Conservation (phyloP, 2,329 filamentous ascomycete genomes). For the Neurospora sp. region DNA sequence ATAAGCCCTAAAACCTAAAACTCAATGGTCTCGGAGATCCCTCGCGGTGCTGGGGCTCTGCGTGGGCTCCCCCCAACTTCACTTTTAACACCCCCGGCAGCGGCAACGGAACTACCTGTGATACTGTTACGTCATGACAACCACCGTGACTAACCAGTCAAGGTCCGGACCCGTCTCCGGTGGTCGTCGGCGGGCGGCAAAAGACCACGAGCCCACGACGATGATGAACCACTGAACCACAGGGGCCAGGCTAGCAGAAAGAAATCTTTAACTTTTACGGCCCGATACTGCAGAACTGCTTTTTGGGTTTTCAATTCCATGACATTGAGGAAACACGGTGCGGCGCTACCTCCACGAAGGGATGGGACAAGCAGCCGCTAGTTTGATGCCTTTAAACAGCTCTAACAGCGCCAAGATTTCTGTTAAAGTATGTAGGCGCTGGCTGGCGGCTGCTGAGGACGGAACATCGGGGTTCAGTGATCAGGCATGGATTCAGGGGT, state of each 20-base stretch:
- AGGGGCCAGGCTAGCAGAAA: not conserved
- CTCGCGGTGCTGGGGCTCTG: not conserved
- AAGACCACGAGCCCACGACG: not conserved
- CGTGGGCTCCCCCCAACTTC: not conserved
- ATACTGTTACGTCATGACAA: conserved; percentile 6
- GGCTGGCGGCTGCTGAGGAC: not conserved
- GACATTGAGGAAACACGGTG: not conserved
- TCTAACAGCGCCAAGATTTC: not conserved
- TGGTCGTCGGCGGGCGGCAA: not conserved
- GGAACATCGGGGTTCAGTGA: not conserved
- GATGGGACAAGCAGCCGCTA: not conserved
- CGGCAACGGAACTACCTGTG: not conserved
- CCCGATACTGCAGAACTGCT: not conserved
- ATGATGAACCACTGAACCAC: not conserved
- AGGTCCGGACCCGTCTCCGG: not conserved
- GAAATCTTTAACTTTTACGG: not conserved
- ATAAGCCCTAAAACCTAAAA: not conserved
- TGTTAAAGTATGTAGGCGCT: not conserved
- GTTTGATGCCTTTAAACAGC: not conserved
- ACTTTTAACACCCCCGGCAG: not conserved
- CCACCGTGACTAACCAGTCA: not conserved
- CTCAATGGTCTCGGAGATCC: not conserved
- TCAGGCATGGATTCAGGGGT: not conserved
- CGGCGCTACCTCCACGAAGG: not conserved
- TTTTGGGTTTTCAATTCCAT: not conserved